A percentile compares a stretch with the other conserved stretches of the same genome.
Evolutionary conservation across 257 asterid genomes (phyloP).

Genomic region (Primulina eburnea): DNA sequence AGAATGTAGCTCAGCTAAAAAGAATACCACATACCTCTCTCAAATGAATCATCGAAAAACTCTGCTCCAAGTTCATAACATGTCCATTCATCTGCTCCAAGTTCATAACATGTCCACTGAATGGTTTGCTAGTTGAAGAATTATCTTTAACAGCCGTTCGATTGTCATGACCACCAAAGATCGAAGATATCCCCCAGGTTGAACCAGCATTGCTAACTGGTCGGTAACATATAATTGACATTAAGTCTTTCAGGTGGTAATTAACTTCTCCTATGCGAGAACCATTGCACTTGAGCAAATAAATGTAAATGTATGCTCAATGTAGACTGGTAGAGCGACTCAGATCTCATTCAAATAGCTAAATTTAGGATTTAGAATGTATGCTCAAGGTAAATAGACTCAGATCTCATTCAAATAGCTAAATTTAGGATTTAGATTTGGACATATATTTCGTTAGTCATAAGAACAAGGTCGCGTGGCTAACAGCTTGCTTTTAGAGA

Average conservation of each 20-base stretch:
- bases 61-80: conserved; percentile 51
- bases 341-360: conserved; percentile 1
- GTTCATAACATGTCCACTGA: conserved; percentile 51
- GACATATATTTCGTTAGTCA: background rate
- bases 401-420: conserved; percentile 1
- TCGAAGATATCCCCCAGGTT: conserved; percentile 90
- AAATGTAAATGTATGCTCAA: conserved; percentile 11
- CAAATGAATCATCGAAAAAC: conserved; percentile 67
- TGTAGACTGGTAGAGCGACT: background rate
- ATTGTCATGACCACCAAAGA: conserved; percentile 67
- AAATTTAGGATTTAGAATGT: background rate
- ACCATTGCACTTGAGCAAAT: conserved; percentile 15
- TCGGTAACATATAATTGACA: conserved; percentile 16
- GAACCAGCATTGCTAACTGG: conserved; percentile 63
- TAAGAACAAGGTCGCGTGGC: background rate
- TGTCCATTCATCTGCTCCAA: conserved; percentile 53
- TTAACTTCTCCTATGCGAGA: background rate
- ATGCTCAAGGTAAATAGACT: background rate
- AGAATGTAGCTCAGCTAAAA: background rate
- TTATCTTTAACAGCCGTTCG: conserved; percentile 60
- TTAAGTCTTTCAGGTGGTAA: conserved; percentile 16
- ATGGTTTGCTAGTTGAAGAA: conserved; percentile 47
- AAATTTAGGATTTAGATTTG: conserved; percentile 2
- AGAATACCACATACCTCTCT: conserved; percentile 54
- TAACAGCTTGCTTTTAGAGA: background rate